phyloP scores from a whole-genome alignment of 2,329 filamentous ascomycete species.

The Rhytidhysteron rufulum region DNA sequence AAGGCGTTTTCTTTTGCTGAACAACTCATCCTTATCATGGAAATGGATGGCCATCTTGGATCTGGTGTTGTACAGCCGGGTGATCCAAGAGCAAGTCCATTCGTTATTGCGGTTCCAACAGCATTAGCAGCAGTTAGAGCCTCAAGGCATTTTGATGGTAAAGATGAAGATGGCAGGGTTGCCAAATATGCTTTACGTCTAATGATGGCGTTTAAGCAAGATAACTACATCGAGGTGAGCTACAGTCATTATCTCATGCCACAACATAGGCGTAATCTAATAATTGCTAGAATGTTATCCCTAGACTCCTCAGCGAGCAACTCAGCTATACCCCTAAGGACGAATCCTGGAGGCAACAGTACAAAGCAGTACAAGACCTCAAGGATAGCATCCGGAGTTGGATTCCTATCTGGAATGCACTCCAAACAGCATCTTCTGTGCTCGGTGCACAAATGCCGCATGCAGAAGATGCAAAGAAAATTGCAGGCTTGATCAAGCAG shows the following conservation, averaged over 20 bases:
- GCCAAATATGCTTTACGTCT: conserved; percentile 31
- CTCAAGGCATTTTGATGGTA: conserved; percentile 19
- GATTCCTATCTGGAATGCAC: conserved; percentile 35
- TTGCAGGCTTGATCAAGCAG: conserved; percentile 1
- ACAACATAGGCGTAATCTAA: background rate
- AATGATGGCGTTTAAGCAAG: conserved; percentile 16
- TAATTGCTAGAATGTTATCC: background rate
- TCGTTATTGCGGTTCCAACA: conserved; percentile 33
- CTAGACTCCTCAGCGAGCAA: background rate
- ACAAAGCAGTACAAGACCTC: conserved; percentile 1
- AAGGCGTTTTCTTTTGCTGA: conserved; percentile 28
- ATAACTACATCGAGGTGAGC: conserved; percentile 2
- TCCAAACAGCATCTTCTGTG: conserved; percentile 31
- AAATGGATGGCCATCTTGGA: conserved; percentile 28
- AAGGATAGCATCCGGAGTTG: conserved; percentile 22
- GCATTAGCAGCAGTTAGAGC: conserved; percentile 33
- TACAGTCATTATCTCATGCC: background rate
- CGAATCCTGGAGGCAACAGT: background rate
- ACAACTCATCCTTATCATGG: conserved; percentile 27
- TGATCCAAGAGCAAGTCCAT: conserved; percentile 27
- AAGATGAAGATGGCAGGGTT: conserved; percentile 31
- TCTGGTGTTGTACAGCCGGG: conserved; percentile 10
- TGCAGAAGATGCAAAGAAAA: conserved; percentile 1
- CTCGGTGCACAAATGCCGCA: conserved; percentile 20
- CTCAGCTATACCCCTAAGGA: background rate